phyloP scores from a whole-genome alignment of 106 monocot genomes.

The Gastrodia elata region DNA sequence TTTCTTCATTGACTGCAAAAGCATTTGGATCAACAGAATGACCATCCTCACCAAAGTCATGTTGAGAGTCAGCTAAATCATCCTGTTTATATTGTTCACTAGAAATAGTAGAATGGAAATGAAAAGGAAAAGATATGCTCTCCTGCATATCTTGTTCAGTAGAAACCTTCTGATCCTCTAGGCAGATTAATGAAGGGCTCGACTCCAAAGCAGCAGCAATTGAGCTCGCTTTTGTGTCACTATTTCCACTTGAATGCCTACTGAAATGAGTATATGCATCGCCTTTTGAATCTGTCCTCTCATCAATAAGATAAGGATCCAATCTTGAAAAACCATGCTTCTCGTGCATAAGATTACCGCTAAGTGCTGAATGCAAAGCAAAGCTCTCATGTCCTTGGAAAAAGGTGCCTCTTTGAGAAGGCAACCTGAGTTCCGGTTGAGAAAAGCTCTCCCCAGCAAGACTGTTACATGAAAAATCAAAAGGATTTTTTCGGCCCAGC shows the following conservation, averaged over 20 bases:
- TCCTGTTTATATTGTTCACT: not conserved
- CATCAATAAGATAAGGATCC: not conserved
- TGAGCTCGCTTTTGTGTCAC: not conserved
- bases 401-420: not conserved
- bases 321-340: not conserved
- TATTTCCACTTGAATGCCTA: not conserved
- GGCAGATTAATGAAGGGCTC: not conserved
- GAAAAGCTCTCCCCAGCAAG: not conserved
- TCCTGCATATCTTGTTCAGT: not conserved
- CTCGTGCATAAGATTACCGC: not conserved
- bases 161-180: not conserved
- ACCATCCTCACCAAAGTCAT: not conserved
- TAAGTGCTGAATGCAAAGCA: not conserved
- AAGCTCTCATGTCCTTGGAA: constrained; percentile 4
- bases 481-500: constrained; percentile 32
- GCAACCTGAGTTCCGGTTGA: not conserved
- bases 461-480: constrained; percentile 19
- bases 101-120: not conserved
- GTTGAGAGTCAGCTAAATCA: not conserved
- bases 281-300: not conserved
- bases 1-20: constrained; percentile 2
- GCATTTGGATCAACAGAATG: not conserved
- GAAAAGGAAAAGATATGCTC: not conserved
- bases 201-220: not conserved
- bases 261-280: not conserved